These are phyloP conservation scores for Auriscalpium orientale DNA, from an alignment of 768 basidiomycete genomes.

Conservation along the genomic window DNA sequence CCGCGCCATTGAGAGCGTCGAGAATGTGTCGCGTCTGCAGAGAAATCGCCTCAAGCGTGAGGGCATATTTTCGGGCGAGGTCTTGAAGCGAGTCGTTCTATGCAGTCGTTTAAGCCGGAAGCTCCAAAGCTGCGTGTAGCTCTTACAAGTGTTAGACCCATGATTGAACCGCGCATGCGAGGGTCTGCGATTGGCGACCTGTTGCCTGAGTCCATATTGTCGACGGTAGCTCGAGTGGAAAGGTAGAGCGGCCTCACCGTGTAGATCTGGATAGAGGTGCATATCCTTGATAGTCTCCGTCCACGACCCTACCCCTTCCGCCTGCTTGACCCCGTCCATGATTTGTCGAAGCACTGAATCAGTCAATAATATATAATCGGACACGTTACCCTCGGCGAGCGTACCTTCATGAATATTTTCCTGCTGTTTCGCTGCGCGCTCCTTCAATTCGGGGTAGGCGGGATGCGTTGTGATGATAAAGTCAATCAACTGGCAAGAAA, in stretches of 20 bases:
- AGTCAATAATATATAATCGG: neutral
- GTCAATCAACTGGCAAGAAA: constrained; percentile 65
- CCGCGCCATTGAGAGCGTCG: constrained; percentile 80
- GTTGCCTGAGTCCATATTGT: constrained; percentile 53
- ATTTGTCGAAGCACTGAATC: constrained; percentile 60
- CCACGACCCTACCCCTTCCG: constrained; percentile 47
- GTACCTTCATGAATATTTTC: constrained; percentile 53
- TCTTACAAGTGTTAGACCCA: constrained; percentile 73
- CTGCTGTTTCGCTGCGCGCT: constrained; percentile 49
- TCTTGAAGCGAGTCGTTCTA: constrained; percentile 70
- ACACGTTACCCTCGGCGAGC: constrained; percentile 5
- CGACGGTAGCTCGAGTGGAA: neutral
- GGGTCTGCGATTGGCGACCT: constrained; percentile 93
- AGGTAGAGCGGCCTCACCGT: constrained; percentile 43
- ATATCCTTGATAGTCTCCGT: constrained; percentile 86
- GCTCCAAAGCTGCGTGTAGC: neutral
- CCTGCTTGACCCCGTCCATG: constrained; percentile 57
- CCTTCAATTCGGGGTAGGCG: constrained; percentile 65
- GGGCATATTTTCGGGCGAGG: constrained; percentile 84
- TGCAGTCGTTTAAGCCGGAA: neutral
- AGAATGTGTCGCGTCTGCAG: constrained; percentile 93
- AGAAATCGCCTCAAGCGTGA: constrained; percentile 88
- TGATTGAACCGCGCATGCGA: constrained; percentile 89
- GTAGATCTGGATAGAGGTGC: constrained; percentile 93
- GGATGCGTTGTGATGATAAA: constrained; percentile 91